Evolutionary conservation across 345 rosid genomes (phyloP), one percentile per base, ranked within the genome.

Genomic region (Xanthoceras sorbifolium): DNA sequence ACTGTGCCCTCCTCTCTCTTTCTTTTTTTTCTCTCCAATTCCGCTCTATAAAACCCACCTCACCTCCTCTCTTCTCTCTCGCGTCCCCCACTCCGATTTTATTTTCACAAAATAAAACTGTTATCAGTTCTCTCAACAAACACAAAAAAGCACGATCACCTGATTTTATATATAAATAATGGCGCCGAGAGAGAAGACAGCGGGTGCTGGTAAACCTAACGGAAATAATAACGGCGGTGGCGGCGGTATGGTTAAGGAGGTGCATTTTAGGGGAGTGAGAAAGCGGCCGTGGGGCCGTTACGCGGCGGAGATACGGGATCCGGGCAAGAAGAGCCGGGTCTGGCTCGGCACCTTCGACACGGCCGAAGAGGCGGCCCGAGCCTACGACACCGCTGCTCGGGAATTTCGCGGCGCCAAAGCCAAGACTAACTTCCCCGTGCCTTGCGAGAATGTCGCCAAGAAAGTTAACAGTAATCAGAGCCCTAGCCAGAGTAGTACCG

Each of bases 311-410:
- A 93, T 93, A 67, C 82, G 98, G 80, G 93, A 93, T 84, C 98
- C 98, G 0, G 79, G 82, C 40, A 92, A 89, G 74, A 90, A 86
- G 75, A 79, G 82, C 67, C 91, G 97, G 3, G 93, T 93, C 32
- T 92, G 98, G 98, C 93, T 93, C 10, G 98, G 98, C 2, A 90
- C 98, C 42, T 93, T 89, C 69, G 97, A 93, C 78, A 90, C 97
- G 14, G 86, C 93, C 0, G 90, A 87, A 78, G 92, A 81, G 15
- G 98, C 98, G 2, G 98, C 98, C 15, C 84, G 84, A 36, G 98
- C 98, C 64, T 92, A 93, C 59, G 97, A 92, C 77, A 6, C 80
- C 22, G 90, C 89, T 1, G 97, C 97, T 1, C 77, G 86, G 3
- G 83, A 81, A n/a, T 89, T 92, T 74, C 98, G 93, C 20, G 98